Evolutionary conservation across 352 stramenopile genomes (phyloP), one percentile per base, ranked within the genome.

Genomic region (Nothophytophthora sp.): DNA sequence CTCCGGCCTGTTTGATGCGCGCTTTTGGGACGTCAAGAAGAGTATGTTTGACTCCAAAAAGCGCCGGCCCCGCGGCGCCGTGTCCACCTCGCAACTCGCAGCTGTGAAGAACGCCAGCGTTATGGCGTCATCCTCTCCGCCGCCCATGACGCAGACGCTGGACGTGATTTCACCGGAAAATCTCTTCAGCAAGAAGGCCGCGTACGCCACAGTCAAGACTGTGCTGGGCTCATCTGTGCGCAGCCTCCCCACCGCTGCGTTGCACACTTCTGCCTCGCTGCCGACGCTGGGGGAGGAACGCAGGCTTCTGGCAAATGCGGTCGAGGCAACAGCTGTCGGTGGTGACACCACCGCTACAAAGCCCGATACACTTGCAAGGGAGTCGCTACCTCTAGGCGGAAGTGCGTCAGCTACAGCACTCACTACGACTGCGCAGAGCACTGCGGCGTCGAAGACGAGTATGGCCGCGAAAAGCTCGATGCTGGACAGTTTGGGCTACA

Each of bases 11-110:
- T 83, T 90, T 29, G 76, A 90, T 22, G 55, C 67, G 25, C 71
- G 72, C 1, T 90, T 86, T 62, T 86, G 74, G 73, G 79, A 86
- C 53, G 79, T 88, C 10, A 87, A 88, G 46, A 73, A 72, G 32
- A 86, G 67, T 46, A 81, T 86, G 67, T 74, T 84, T n/a, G 72
- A 88, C 32, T 40, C 43, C 0, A 50, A 55, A 1, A 60, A 68
- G 2, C 63, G 69, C 15, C 58, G 64, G 11, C 71, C 56, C 18
- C 80, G 74, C 44, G 75, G 70, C 7, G 37, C 51, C 7, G 53
- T 73, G 61, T 81, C 73, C 19, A 62, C 66, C 6, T 57, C 63
- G 16, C 83, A 90, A 38, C 41, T 85, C 23, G 35, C 59, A 3
- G 52, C 62, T 19, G 36, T 88, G 4, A 76, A 85, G 41, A 74